Conservation (phyloP, 1,139 yeast genomes). For the Candida freyschussii region DNA sequence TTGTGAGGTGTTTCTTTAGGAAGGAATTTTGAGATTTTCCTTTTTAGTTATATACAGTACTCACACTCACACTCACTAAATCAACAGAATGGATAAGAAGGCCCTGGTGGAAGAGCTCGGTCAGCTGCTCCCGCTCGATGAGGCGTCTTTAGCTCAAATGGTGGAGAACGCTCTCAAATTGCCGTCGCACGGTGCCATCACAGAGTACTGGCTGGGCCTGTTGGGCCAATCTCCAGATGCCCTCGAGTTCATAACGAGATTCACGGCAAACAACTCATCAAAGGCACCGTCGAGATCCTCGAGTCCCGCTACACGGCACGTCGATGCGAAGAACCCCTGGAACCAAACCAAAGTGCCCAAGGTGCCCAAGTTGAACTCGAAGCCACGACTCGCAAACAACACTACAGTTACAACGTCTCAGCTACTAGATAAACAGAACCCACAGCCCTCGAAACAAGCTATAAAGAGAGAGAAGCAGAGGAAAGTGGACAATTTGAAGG, state of each 20-base stretch:
- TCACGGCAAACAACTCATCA: constrained; percentile 13
- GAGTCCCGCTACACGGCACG: background rate
- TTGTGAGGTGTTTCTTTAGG: too few species aligned
- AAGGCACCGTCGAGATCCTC: background rate
- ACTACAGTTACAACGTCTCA: constrained; percentile 34
- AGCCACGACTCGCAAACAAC: constrained; percentile 10
- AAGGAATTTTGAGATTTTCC: too few species aligned
- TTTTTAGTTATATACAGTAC: too few species aligned
- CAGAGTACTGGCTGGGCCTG: constrained; percentile 45
- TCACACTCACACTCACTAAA: too few species aligned
- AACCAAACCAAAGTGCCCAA: constrained; percentile 18
- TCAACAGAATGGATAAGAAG: constrained; percentile 7
- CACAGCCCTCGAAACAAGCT: constrained; percentile 27
- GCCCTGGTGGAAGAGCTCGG: constrained; percentile 14
- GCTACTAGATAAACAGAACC: constrained; percentile 28
- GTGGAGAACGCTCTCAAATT: constrained; percentile 44
- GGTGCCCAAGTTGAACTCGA: constrained; percentile 13
- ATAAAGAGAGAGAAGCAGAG: constrained; percentile 40
- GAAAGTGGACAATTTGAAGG: constrained; percentile 51
- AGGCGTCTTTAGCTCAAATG: constrained; percentile 38
- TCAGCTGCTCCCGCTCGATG: constrained; percentile 45
- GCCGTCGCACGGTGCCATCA: constrained; percentile 39
- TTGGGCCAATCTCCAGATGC: constrained; percentile 44
- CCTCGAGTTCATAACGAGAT: constrained; percentile 25
- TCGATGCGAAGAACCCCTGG: constrained; percentile 14